Evolutionary conservation across 108 stramenopile genomes (phyloP), one percentile per base, ranked within the genome.

Genomic region (Cyclostephanos tholiformis): DNA sequence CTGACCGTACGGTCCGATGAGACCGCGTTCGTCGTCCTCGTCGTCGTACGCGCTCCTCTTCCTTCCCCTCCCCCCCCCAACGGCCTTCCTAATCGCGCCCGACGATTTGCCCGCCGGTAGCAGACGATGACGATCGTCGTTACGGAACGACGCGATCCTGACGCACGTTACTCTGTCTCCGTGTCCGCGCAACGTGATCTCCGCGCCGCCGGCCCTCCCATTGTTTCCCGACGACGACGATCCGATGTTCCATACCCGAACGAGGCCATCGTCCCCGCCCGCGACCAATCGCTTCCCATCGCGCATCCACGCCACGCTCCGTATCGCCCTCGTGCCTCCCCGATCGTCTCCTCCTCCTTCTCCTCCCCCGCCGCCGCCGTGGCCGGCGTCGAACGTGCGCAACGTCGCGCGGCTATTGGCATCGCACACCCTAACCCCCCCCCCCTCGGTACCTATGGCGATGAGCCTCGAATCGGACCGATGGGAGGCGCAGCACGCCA

Each of bases 401-500:
- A 95, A 74, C 14, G 85, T 90, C 0, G 87, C 85, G 3, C 94
- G 76, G 70, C 81, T 85, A 36, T 85, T 81, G 20, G 85, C 85
- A 72, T 95, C 90, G 53, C 88, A 87, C 26, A 95, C 69, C 19
- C 81, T 64, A n/a, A 92, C 83, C 50, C 79, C 72, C 1, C 93
- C 93, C 12, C 62, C 71, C 58, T 91, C 89, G 4, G 84, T 88
- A 0, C 91, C 94, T 27, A 92, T 86, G 0, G 91, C 94, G 46
- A 95, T 56, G 69, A 95, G 69, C 8, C 86, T 82, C 20, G 89
- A 87, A 76, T 95, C 94, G 53, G 79, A 75, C 4, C 91, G 86
- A 72, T 83, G 85, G 14, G 74, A 44, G 22, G 72, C 93, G 65
- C 86, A 79, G 17, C 75, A 75, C 5, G 91, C 85, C 55, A 89